Evolutionary conservation across 108 stramenopile genomes (phyloP), one percentile per base, ranked within the genome.

Genomic region (Phaeodactylum tricornutum): DNA sequence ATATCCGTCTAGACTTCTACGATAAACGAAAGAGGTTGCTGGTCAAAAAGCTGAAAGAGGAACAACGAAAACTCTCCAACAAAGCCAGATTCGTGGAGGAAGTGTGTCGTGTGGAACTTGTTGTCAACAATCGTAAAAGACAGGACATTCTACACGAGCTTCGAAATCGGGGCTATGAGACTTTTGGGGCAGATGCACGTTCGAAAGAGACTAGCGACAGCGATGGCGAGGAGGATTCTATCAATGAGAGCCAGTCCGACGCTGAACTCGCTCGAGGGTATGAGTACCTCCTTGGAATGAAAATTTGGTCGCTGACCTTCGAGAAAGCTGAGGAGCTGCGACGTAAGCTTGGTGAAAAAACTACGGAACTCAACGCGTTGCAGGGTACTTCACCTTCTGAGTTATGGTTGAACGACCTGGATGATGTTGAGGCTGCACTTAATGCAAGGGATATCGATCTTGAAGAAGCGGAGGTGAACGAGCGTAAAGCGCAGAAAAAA

Each of bases 251-350:
- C 16, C 33, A 60, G 16, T 58, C 75, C 20, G 66, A 63, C 40
- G 54, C 69, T 28, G 68, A 77, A 25, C 74, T 96, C 24, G 75
- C 87, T 19, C 83, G 79, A 48, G 98, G 98, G 0, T 99, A 97
- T 64, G 94, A 99, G 57, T 99, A 99, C 72, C 74, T 99, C 22
- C 83, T 99, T 24, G 87, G 91, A 37, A 93, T 99, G 97, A 94
- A 95, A 61, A 73, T 99, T 45, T 98, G 96, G 97, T 84, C 66
- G 37, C 74, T 99, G n/a, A 98, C 99, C 0, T 72, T 71, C 34
- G 99, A 99, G 71, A 92, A 82, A 58, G 97, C 96, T 6, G 74
- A 84, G 32, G 67, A 92, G 45, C 82, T 99, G 35, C 75, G 81
- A 22, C 71, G 42, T 28, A 69, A 97, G 57, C 87, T 89, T 27